phyloP scores from a whole-genome alignment of 2,329 filamentous ascomycete species.

The Penicillium sp. region DNA sequence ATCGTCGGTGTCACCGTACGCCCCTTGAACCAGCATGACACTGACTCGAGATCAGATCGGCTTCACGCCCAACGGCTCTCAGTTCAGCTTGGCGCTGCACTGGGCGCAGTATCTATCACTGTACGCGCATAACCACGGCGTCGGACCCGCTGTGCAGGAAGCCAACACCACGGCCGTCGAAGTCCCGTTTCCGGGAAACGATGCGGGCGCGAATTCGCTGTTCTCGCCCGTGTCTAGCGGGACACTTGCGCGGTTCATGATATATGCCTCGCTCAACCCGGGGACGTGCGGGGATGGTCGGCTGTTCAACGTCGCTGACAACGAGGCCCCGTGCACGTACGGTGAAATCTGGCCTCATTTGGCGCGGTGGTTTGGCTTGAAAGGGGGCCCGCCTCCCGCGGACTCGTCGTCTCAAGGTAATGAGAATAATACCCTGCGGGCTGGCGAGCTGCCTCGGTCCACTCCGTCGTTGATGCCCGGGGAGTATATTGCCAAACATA shows the following conservation, averaged over 20 bases:
- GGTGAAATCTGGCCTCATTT: constrained; percentile 29
- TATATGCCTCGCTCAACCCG: constrained; percentile 29
- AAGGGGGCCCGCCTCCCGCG: constrained; percentile 22
- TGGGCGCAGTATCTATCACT: constrained; percentile 33
- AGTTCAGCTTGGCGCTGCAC: constrained; percentile 29
- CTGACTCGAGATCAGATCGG: constrained; percentile 22
- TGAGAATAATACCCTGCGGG: constrained; percentile 3
- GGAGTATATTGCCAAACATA: constrained; percentile 29
- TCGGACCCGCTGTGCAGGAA: constrained; percentile 5
- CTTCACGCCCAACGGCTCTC: constrained; percentile 31
- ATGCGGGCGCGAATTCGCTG: constrained; percentile 21
- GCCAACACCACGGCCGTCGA: constrained; percentile 1
- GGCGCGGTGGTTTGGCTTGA: constrained; percentile 31
- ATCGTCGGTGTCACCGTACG: constrained; percentile 14
- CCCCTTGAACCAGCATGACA: not conserved
- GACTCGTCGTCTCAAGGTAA: not conserved
- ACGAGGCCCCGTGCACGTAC: constrained; percentile 21
- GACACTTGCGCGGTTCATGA: constrained; percentile 27
- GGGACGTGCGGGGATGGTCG: constrained; percentile 21
- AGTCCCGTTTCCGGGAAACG: constrained; percentile 28
- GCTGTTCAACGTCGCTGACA: constrained; percentile 32
- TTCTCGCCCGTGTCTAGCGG: constrained; percentile 29
- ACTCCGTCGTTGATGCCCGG: constrained; percentile 9
- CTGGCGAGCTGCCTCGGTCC: constrained; percentile 10
- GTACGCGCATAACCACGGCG: constrained; percentile 26